phyloP scores from a whole-genome alignment of 202 grass and related monocot species.

The Setaria italica region DNA sequence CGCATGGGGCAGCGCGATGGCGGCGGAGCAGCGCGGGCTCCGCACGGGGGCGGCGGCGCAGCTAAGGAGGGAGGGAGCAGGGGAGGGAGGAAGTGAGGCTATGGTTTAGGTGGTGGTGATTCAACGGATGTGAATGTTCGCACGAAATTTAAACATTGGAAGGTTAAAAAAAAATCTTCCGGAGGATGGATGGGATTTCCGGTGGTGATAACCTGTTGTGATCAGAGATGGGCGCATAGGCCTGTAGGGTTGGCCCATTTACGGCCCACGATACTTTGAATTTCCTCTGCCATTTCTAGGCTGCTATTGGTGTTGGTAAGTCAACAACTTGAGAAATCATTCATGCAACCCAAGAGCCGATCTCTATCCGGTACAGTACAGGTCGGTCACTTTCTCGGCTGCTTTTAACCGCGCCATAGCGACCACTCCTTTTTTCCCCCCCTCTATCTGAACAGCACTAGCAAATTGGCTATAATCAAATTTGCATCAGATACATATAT shows the following conservation, averaged over 20 bases:
- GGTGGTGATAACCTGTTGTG: too few species aligned
- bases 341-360: background rate
- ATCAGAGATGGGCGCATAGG: too few species aligned
- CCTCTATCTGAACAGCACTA: background rate
- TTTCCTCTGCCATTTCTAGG: background rate
- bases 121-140: too few species aligned
- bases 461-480: background rate
- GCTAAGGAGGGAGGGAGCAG: too few species aligned
- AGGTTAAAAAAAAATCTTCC: too few species aligned
- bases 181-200: too few species aligned
- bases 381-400: slow-evolving; percentile 37
- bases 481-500: background rate
- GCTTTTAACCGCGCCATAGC: slow-evolving; percentile 26
- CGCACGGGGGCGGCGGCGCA: too few species aligned
- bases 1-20: too few species aligned
- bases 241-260: background rate
- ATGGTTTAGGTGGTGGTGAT: too few species aligned
- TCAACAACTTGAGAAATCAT: background rate
- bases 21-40: too few species aligned
- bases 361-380: background rate
- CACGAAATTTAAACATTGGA: too few species aligned
- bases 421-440: slow-evolving; percentile 32
- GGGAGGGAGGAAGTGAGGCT: too few species aligned
- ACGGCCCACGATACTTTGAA: background rate
- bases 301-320: background rate